phyloP scores from a whole-genome alignment of 2,329 filamentous ascomycete species.

The Aspergillus neotritici region DNA sequence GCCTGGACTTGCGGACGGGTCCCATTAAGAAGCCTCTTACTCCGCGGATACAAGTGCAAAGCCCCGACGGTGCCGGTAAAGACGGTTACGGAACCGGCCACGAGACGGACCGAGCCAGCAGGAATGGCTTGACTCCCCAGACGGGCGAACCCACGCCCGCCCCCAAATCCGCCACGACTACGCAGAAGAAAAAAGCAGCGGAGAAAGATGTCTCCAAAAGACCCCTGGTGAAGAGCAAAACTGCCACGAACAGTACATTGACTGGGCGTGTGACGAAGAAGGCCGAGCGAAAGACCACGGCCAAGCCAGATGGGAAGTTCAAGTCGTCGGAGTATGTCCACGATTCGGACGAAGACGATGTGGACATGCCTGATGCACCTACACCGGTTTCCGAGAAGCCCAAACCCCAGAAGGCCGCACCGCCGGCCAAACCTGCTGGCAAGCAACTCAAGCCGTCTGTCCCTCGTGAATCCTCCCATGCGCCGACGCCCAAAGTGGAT shows the following conservation, averaged over 20 bases:
- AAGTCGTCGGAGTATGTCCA: constrained; percentile 52
- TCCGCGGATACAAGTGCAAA: constrained; percentile 34
- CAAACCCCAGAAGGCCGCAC: constrained; percentile 12
- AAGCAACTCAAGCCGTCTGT: constrained; percentile 17
- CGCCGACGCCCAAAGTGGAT: constrained; percentile 21
- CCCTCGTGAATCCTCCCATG: constrained; percentile 15
- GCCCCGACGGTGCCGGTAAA: constrained; percentile 32
- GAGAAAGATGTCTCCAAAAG: constrained; percentile 43
- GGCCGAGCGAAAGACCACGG: constrained; percentile 34
- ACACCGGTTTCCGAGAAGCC: constrained; percentile 19
- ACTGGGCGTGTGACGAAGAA: constrained; percentile 44
- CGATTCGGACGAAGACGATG: constrained; percentile 47
- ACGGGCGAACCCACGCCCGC: constrained; percentile 20
- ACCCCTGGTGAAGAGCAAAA: constrained; percentile 42
- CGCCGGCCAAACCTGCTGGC: constrained; percentile 14
- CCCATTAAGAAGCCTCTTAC: constrained; percentile 36
- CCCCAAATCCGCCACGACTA: constrained; percentile 21
- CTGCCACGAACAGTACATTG: constrained; percentile 45
- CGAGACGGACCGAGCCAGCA: constrained; percentile 33
- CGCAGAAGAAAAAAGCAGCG: constrained; percentile 35
- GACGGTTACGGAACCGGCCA: constrained; percentile 32
- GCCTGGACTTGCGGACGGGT: constrained; percentile 47
- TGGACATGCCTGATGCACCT: constrained; percentile 36
- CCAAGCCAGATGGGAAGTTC: constrained; percentile 42
- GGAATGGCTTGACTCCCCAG: constrained; percentile 23